phyloP scores from a whole-genome alignment of 306 rosid genomes.

The Comarum palustre region DNA sequence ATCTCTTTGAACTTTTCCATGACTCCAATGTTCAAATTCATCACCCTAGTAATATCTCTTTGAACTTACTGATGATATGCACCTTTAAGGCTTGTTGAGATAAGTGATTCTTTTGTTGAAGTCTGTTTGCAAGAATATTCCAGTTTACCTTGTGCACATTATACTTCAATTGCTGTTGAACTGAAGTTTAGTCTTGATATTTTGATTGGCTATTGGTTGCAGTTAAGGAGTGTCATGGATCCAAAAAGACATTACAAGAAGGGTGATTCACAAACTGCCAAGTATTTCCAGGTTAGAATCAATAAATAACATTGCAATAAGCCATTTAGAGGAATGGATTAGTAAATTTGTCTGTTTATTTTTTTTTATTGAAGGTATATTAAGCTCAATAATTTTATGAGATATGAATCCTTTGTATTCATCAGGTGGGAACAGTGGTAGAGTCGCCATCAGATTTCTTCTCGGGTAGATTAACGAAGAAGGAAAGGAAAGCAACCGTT shows the following conservation, averaged over 20 bases:
- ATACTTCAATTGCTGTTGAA: not conserved
- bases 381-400: not conserved
- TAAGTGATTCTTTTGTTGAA: not conserved
- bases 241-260: conserved; percentile 89
- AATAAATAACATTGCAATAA: not conserved
- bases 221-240: conserved; percentile 76
- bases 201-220: conserved; percentile 20
- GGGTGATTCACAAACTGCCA: conserved; percentile 57
- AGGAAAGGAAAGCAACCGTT: conserved; percentile 68
- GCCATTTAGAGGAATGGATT: not conserved
- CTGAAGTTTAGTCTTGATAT: conserved; percentile 14
- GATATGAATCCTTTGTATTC: conserved; percentile 9
- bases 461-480: conserved; percentile 70
- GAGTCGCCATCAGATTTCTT: conserved; percentile 67
- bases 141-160: not conserved
- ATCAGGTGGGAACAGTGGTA: conserved; percentile 77
- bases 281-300: conserved; percentile 76
- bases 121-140: not conserved
- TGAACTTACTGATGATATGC: not conserved
- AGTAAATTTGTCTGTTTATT: not conserved
- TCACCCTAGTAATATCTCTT: not conserved
- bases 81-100: not conserved
- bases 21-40: not conserved
- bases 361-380: not conserved
- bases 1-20: not conserved